phyloP scores from a whole-genome alignment of 257 asterid genomes.

The Solanum okadae region DNA sequence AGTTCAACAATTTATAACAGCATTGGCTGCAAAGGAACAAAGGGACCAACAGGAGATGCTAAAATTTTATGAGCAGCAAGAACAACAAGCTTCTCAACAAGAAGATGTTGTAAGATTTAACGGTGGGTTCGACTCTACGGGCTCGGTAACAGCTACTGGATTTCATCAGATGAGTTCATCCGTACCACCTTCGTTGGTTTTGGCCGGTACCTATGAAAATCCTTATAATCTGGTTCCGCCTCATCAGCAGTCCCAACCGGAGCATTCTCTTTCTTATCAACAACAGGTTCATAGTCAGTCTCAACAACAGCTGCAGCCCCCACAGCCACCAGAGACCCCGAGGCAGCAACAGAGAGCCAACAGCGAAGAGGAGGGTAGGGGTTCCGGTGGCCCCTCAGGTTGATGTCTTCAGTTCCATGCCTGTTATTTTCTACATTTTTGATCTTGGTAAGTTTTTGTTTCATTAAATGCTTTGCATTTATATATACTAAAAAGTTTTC shows the following conservation, averaged over 20 bases:
- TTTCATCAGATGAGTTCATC: constrained; percentile 33
- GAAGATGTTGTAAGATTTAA: constrained; percentile 32
- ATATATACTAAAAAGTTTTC: not conserved
- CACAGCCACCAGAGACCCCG: constrained; percentile 4
- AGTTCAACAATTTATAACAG: constrained; percentile 21
- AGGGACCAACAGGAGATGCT: constrained; percentile 56
- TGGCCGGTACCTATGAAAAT: constrained; percentile 31
- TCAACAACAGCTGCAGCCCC: constrained; percentile 21
- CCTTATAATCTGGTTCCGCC: constrained; percentile 22
- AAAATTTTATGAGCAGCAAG: constrained; percentile 45
- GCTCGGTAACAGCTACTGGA: constrained; percentile 34
- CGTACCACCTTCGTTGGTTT: constrained; percentile 41
- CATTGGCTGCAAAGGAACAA: constrained; percentile 35
- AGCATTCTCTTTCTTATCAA: not conserved
- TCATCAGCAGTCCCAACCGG: constrained; percentile 5
- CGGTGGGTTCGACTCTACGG: constrained; percentile 33
- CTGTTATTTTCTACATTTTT: constrained; percentile 21
- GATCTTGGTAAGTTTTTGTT: constrained; percentile 32
- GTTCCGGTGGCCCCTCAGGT: constrained; percentile 34
- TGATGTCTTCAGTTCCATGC: constrained; percentile 8
- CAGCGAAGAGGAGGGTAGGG: constrained; percentile 62
- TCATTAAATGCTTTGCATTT: constrained; percentile 7
- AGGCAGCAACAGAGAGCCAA: constrained; percentile 20
- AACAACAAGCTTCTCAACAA: constrained; percentile 15
- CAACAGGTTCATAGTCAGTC: constrained; percentile 17